Conservation (phyloP, 441 rosid genomes). For the Populus tomentosa region DNA sequence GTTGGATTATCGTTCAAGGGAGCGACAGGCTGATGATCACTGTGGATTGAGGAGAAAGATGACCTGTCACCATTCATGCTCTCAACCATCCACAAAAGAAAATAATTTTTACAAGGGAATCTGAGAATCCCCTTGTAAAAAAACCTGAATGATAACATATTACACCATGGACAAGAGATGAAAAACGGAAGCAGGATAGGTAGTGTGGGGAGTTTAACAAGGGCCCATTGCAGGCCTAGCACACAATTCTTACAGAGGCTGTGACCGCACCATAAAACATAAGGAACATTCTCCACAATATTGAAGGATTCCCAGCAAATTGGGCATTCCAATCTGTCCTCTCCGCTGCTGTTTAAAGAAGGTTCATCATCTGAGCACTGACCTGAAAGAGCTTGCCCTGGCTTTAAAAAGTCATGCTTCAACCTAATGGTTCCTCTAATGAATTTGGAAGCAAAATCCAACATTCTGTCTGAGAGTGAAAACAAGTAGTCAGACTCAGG, state of each 20-base stretch:
- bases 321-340: slow-evolving; percentile 74
- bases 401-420: slow-evolving; percentile 27
- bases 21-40: slow-evolving; percentile 34
- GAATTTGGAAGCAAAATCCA: slow-evolving; percentile 55
- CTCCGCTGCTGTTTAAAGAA: slow-evolving; percentile 37
- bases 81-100: slow-evolving; percentile 92
- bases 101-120: slow-evolving; percentile 78
- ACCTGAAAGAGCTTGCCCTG: slow-evolving; percentile 29
- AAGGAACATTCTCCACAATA: too few species aligned
- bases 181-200: slow-evolving; percentile 66
- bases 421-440: slow-evolving; percentile 30
- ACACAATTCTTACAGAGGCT: too few species aligned
- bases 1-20: slow-evolving; percentile 28
- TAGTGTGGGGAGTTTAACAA: slow-evolving; percentile 55
- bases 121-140: slow-evolving; percentile 57
- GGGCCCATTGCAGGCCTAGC: slow-evolving; percentile 64
- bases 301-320: slow-evolving; percentile 80
- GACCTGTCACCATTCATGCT: slow-evolving; percentile 61
- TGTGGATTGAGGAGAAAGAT: slow-evolving; percentile 27
- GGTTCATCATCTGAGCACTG: slow-evolving; percentile 49
- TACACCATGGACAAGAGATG: slow-evolving; percentile 36
- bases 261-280: too few species aligned
- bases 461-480: slow-evolving; percentile 29
- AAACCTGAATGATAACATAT: slow-evolving; percentile 57
- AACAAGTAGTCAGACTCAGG: background rate